phyloP scores from a whole-genome alignment of 2,329 filamentous ascomycete genomes.

The Sporothrix globosa region DNA sequence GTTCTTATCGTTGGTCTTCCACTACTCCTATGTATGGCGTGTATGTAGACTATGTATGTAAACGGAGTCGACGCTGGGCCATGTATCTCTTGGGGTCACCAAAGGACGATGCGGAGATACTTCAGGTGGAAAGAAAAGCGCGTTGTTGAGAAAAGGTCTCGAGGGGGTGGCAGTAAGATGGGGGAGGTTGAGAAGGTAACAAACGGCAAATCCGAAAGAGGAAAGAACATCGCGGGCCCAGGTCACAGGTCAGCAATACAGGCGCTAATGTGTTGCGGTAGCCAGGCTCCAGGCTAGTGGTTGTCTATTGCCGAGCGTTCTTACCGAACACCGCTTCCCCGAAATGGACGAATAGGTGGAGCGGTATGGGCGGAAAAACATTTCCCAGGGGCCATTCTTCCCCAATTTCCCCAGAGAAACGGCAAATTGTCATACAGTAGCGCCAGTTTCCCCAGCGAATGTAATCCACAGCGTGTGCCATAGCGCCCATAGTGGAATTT shows the following conservation, averaged over 20 bases:
- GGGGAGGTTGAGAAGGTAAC: not conserved
- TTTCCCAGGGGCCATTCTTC: not conserved
- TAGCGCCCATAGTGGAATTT: not conserved
- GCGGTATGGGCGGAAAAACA: slow-evolving; percentile 17
- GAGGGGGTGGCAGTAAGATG: not conserved
- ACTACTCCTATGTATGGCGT: not conserved
- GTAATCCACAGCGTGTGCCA: not conserved
- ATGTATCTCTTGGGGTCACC: not conserved
- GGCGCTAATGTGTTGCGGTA: not conserved
- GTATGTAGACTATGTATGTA: too few relatives aligned
- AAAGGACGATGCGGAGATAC: not conserved
- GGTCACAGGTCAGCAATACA: not conserved
- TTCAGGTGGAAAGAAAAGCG: not conserved
- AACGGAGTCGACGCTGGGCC: too few relatives aligned
- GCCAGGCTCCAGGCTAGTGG: slow-evolving; percentile 15
- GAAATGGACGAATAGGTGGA: not conserved
- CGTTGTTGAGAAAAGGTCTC: not conserved
- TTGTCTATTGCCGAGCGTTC: slow-evolving; percentile 18
- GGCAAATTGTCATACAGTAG: not conserved
- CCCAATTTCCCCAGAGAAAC: slow-evolving; percentile 20
- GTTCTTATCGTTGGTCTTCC: not conserved
- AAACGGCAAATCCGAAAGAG: not conserved
- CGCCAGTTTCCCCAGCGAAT: slow-evolving; percentile 1
- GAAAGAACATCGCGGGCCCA: not conserved
- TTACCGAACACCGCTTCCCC: slow-evolving; percentile 20